A percentile compares a stretch with the other conserved stretches of the same genome.
phyloP scores from a whole-genome alignment of 495 filamentous ascomycete species.

The Penicillium chermesinum region DNA sequence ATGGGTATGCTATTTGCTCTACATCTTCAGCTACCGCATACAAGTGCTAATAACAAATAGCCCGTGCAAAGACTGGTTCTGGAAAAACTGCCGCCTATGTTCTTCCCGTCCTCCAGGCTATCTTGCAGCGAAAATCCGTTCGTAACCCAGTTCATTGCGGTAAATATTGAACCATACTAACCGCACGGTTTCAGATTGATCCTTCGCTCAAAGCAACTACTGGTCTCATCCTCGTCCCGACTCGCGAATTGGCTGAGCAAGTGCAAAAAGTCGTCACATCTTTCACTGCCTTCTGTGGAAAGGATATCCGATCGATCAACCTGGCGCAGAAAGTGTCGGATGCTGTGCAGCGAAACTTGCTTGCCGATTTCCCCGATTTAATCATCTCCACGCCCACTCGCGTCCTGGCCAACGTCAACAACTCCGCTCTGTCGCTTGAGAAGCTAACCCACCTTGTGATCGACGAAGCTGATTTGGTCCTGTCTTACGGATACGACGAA shows the following conservation, averaged over 20 bases:
- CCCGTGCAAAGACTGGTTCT: conserved; percentile 86
- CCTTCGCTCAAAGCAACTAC: conserved; percentile 46
- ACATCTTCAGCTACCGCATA: not conserved
- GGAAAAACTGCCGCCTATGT: conserved; percentile 98
- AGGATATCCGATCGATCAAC: conserved; percentile 75
- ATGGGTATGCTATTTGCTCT: conserved; percentile 47
- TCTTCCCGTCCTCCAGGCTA: conserved; percentile 77
- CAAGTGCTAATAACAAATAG: conserved; percentile 33
- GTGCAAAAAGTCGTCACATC: conserved; percentile 67
- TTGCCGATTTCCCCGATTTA: conserved; percentile 84
- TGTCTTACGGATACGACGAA: conserved; percentile 90
- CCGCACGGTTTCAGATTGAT: conserved; percentile 22
- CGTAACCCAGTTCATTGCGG: conserved; percentile 17
- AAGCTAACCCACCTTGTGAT: conserved; percentile 77
- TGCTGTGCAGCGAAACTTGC: conserved; percentile 72
- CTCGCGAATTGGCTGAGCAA: conserved; percentile 88
- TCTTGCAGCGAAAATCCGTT: conserved; percentile 72
- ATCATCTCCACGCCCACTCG: conserved; percentile 84
- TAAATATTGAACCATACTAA: not conserved
- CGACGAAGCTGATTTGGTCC: conserved; percentile 91
- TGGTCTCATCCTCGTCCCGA: conserved; percentile 86
- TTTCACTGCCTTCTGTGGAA: conserved; percentile 76
- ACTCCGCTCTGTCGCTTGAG: conserved; percentile 60
- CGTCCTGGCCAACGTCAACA: conserved; percentile 65
- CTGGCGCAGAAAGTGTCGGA: conserved; percentile 84